Evolutionary conservation across 2,329 filamentous ascomycete species (phyloP).

Genomic region (Aspergillus nomiae): DNA sequence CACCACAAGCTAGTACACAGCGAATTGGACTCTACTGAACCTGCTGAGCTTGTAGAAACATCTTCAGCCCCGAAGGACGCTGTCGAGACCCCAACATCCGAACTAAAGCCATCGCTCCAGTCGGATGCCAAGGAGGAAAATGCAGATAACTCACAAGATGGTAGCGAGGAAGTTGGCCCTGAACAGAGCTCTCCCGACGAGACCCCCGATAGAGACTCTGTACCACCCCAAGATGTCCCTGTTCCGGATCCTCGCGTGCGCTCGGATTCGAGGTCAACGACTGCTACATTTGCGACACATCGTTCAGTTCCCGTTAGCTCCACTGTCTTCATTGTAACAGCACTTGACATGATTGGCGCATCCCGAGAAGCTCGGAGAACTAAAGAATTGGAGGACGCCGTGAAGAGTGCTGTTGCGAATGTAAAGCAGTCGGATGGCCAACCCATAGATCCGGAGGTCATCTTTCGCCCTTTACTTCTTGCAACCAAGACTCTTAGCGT

Average conservation of each 20-base stretch:
- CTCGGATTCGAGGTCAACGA: conserved; percentile 64
- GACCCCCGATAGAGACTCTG: conserved; percentile 16
- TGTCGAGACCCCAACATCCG: conserved; percentile 27
- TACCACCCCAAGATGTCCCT: conserved; percentile 27
- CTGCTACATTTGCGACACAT: conserved; percentile 52
- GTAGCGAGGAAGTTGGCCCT: conserved; percentile 16
- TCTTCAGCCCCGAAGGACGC: conserved; percentile 28
- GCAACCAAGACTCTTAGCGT: conserved; percentile 86
- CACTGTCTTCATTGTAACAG: conserved; percentile 91
- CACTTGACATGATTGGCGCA: conserved; percentile 84
- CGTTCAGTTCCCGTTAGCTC: conserved; percentile 77
- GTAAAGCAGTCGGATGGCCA: conserved; percentile 83
- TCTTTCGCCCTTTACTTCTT: conserved; percentile 87
- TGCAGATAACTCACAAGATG: conserved; percentile 14
- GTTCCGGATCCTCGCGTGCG: conserved; percentile 46
- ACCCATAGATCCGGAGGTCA: conserved; percentile 83
- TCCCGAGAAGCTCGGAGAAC: conserved; percentile 89
- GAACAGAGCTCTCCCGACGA: conserved; percentile 19
- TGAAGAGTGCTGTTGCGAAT: conserved; percentile 77
- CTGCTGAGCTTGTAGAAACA: conserved; percentile 24
- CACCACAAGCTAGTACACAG: conserved; percentile 9
- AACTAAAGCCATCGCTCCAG: conserved; percentile 19
- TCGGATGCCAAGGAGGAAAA: conserved; percentile 22
- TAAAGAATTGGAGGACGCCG: conserved; percentile 79
- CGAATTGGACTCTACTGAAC: conserved; percentile 19